Base-by-base conservation (phyloP, 768 basidiomycete species). In the Serpula lacrymans region DNA sequence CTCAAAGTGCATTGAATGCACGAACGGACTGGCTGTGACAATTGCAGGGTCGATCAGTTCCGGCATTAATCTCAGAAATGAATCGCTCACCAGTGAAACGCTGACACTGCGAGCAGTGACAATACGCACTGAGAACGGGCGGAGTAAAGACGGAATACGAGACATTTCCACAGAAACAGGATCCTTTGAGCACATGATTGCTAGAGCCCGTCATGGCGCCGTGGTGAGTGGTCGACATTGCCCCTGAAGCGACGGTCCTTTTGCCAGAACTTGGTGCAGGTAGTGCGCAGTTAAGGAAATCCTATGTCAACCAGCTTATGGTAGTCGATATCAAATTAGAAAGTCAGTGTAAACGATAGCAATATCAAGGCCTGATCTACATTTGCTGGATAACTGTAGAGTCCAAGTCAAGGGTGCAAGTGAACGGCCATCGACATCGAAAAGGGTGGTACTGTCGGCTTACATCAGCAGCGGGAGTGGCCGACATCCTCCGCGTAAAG, bases 71-170 rank as follows among this genome's bases (percentile, higher is more conserved):
- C 12, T n/a, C 10, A 25, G n/a, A 30, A 22, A 17, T 12, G 37
- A 28, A 21, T 20, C 34, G 45, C 65, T 42, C 52, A 74, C 81
- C 77, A 48, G 62, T 75, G 37, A 83, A 54, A 28, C 73, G 64
- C 57, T 85, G 84, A 51, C 84, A 87, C n/a, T 72, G 56, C 3
- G 78, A 78, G 52, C 84, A 87, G 51, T 86, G 84, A 47, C 81
- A 85, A 51, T 77, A 84, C 5, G 77, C 81, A 46, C 74, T 75
- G 24, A 77, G 60, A 3, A 75, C 48, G 1, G 82, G 80, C 24
- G 53, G 57, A 2, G 75, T 75, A 9, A 55, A 57, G 2, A 80
- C 65, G 34, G 64, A 45, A 46, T 77, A 84, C 0, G 73, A 57
- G 4, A 75, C 61, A 3, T 63, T 48, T n/a, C 74, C 67, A 45